These are phyloP conservation scores for Juncus effusus DNA, from an alignment of 176 grass and related monocot genomes.

Conservation along the genomic window DNA sequence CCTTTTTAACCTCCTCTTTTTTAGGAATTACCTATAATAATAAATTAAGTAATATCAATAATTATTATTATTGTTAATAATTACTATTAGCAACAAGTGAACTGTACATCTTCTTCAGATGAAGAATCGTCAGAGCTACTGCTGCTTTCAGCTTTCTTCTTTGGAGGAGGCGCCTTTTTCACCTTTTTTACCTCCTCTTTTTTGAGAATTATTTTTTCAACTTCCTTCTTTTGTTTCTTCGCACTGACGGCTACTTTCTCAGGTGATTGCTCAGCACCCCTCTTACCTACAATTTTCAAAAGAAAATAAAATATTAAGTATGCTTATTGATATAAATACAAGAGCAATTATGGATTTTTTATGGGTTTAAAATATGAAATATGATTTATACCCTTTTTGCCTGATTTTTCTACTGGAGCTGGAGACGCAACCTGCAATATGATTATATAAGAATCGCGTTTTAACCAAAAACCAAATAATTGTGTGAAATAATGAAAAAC, in stretches of 20 bases:
- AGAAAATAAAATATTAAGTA: not conserved
- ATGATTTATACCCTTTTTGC: slow-evolving; percentile 18
- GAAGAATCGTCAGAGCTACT: slow-evolving; percentile 74
- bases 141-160: slow-evolving; percentile 38
- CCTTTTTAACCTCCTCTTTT: slow-evolving; percentile 5
- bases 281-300: slow-evolving; percentile 12
- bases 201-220: slow-evolving; percentile 3
- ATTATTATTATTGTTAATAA: slow-evolving; percentile 4
- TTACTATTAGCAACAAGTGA: not conserved
- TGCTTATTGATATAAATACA: too few relatives aligned
- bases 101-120: slow-evolving; percentile 53
- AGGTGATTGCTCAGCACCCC: slow-evolving; percentile 25
- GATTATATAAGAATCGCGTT: not conserved
- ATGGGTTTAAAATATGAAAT: not conserved
- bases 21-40: not conserved
- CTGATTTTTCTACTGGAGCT: slow-evolving; percentile 18
- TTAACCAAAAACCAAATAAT: not conserved
- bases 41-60: not conserved
- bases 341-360: not conserved
- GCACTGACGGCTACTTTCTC: slow-evolving; percentile 17
- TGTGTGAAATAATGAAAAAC: not conserved
- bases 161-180: slow-evolving; percentile 55
- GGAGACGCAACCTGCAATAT: not conserved
- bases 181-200: slow-evolving; percentile 35
- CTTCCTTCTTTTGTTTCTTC: slow-evolving; percentile 27